A percentile compares a stretch with the other conserved stretches of the same genome.
Evolutionary conservation across 805 yeast species (phyloP).

Genomic region (Cyberlindnera bimundalis): DNA sequence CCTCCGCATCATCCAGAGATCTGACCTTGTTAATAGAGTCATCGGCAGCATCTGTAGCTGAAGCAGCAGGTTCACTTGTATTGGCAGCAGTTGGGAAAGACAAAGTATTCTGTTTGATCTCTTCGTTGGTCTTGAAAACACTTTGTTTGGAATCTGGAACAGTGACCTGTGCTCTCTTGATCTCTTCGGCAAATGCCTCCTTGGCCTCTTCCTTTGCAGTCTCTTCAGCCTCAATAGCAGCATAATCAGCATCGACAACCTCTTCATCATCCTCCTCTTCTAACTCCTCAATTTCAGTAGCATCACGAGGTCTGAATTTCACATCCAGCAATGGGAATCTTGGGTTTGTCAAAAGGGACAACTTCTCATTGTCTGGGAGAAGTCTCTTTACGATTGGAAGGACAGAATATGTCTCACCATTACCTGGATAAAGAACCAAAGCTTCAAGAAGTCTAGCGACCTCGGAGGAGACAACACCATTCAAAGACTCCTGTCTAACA

Average conservation of each 20-base stretch:
- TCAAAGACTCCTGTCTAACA: constrained; percentile 28
- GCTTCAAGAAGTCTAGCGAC: constrained; percentile 43
- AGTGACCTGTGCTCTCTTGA: constrained; percentile 12
- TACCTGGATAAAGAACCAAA: constrained; percentile 67
- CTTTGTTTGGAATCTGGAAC: constrained; percentile 6
- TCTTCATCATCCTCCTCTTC: constrained; percentile 19
- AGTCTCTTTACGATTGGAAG: constrained; percentile 65
- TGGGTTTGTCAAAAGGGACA: constrained; percentile 68
- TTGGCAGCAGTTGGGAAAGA: constrained; percentile 22
- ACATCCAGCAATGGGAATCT: constrained; percentile 53
- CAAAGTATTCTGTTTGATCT: constrained; percentile 19
- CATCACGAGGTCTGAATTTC: constrained; percentile 24
- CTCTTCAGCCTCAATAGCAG: constrained; percentile 9
- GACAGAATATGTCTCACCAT: constrained; percentile 53
- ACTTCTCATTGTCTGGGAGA: constrained; percentile 44
- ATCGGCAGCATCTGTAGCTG: constrained; percentile 2
- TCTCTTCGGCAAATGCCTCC: constrained; percentile 18
- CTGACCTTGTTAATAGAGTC: constrained; percentile 15
- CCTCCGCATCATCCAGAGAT: constrained; percentile 20
- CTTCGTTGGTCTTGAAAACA: constrained; percentile 26
- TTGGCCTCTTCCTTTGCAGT: constrained; percentile 13
- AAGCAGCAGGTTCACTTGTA: constrained; percentile 2
- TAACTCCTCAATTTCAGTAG: constrained; percentile 26
- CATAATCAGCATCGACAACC: constrained; percentile 8
- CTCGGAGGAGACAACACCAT: constrained; percentile 28